Conservation (phyloP, 2,329 filamentous ascomycete genomes). For the Fusarium liriodendri region DNA sequence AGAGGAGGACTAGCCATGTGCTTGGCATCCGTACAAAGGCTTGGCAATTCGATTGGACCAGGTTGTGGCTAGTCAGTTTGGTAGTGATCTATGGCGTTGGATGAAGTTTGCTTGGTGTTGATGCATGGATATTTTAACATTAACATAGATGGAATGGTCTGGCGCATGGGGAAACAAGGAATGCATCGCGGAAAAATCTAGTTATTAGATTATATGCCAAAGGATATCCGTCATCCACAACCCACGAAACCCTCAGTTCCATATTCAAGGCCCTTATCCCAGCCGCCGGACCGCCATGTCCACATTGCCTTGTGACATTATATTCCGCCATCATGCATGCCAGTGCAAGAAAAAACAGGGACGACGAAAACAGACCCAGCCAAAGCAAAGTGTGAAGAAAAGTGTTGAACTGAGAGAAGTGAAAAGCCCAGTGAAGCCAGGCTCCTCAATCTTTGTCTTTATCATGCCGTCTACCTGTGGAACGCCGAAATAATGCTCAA, state of each 20-base stretch:
- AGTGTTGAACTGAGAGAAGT: not conserved
- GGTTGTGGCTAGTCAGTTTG: not conserved
- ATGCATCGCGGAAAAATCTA: slow-evolving; percentile 8
- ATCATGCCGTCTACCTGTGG: slow-evolving; percentile 38
- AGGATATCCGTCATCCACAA: slow-evolving; percentile 19
- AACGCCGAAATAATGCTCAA: slow-evolving; percentile 44
- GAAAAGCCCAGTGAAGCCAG: slow-evolving; percentile 9
- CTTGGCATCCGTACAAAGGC: not conserved
- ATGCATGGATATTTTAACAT: not conserved
- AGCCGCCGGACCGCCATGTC: slow-evolving; percentile 13
- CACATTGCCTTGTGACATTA: slow-evolving; percentile 21
- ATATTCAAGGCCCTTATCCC: slow-evolving; percentile 24
- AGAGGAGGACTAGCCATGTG: slow-evolving; percentile 49
- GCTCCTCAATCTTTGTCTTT: slow-evolving; percentile 13
- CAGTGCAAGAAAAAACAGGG: slow-evolving; percentile 17
- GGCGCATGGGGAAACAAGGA: not conserved
- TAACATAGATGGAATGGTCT: slow-evolving; percentile 10
- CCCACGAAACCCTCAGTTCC: slow-evolving; percentile 6
- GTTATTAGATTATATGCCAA: slow-evolving; percentile 32
- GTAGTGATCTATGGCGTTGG: slow-evolving; percentile 12
- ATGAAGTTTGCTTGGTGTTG: not conserved
- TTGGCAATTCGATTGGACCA: not conserved
- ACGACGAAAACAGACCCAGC: slow-evolving; percentile 23
- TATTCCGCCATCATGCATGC: slow-evolving; percentile 22
- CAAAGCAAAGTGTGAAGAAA: not conserved